Conservation (phyloP, 805 yeast species). For the Candida andamanensis region DNA sequence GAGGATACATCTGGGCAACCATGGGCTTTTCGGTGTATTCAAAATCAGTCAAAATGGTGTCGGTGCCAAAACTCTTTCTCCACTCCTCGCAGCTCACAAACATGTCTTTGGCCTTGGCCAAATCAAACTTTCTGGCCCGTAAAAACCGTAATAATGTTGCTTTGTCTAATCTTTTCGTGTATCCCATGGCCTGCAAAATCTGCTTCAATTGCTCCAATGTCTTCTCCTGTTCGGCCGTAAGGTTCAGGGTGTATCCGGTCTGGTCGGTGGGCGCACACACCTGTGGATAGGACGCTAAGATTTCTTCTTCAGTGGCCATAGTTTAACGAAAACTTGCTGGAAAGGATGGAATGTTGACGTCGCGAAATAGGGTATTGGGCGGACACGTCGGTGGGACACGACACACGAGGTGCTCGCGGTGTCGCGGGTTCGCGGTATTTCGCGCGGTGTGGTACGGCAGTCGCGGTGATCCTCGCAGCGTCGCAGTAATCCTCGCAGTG, state of each 20-base stretch:
- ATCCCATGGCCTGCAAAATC: slow-evolving; percentile 58
- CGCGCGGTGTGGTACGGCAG: not conserved
- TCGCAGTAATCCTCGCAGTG: too few species aligned
- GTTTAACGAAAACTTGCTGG: slow-evolving; percentile 1
- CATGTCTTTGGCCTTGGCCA: slow-evolving; percentile 74
- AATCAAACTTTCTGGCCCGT: slow-evolving; percentile 92
- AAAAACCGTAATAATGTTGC: slow-evolving; percentile 79
- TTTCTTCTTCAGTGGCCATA: slow-evolving; percentile 24
- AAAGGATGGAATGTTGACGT: too few species aligned
- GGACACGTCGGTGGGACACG: too few species aligned
- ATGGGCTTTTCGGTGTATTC: slow-evolving; percentile 84
- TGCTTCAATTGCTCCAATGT: slow-evolving; percentile 55
- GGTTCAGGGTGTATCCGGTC: slow-evolving; percentile 77
- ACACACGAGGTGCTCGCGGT: too few species aligned
- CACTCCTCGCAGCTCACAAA: slow-evolving; percentile 81
- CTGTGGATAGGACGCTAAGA: slow-evolving; percentile 63
- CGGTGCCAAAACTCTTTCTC: slow-evolving; percentile 82
- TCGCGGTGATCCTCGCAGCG: not conserved
- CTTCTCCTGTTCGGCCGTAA: slow-evolving; percentile 62
- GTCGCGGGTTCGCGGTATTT: not conserved
- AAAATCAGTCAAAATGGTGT: slow-evolving; percentile 82
- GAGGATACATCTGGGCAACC: slow-evolving; percentile 88
- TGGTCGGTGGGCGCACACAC: slow-evolving; percentile 53
- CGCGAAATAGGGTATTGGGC: too few species aligned
- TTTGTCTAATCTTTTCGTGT: slow-evolving; percentile 76